A percentile compares a stretch with the other conserved stretches of the same genome.
These are phyloP conservation scores for Arabis hirsuta DNA, from an alignment of 345 rosid genomes.

Conservation along the genomic window DNA sequence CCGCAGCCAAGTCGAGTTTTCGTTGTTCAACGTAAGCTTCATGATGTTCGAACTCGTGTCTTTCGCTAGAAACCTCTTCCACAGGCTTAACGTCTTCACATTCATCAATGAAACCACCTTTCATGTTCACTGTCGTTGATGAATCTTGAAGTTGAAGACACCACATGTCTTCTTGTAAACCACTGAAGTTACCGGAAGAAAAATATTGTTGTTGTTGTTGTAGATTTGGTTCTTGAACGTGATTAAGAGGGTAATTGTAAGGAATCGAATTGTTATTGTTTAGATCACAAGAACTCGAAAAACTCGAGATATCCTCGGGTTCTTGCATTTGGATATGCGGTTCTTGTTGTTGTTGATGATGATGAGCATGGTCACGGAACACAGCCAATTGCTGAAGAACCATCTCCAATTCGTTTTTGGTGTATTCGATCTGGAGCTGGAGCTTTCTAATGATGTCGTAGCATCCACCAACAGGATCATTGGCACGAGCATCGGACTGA, in stretches of 20 bases:
- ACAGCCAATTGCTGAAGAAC: slow-evolving; percentile 76
- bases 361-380: slow-evolving; percentile 52
- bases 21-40: slow-evolving; percentile 51
- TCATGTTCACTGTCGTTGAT: slow-evolving; percentile 44
- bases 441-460: slow-evolving; percentile 66
- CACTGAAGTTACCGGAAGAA: slow-evolving; percentile 40
- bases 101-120: slow-evolving; percentile 40
- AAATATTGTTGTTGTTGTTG: slow-evolving; percentile 40
- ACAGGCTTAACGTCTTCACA: slow-evolving; percentile 49
- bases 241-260: slow-evolving; percentile 42
- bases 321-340: slow-evolving; percentile 48
- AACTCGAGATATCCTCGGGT: slow-evolving; percentile 37
- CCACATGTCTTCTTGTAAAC: slow-evolving; percentile 51
- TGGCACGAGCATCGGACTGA: slow-evolving; percentile 88
- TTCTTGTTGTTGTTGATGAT: slow-evolving; percentile 41
- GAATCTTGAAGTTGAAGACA: slow-evolving; percentile 48
- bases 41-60: slow-evolving; percentile 48
- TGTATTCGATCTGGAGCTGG: slow-evolving; percentile 68
- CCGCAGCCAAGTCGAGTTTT: slow-evolving; percentile 55
- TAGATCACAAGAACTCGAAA: slow-evolving; percentile 43
- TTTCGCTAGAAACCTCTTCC: slow-evolving; percentile 49
- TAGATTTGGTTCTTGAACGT: slow-evolving; percentile 37
- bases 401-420: slow-evolving; percentile 71
- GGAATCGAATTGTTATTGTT: slow-evolving; percentile 38
- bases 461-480: slow-evolving; percentile 88